Evolutionary conservation across 2,329 filamentous ascomycete genomes (phyloP).

Genomic region (Colletotrichum euphorbiae): DNA sequence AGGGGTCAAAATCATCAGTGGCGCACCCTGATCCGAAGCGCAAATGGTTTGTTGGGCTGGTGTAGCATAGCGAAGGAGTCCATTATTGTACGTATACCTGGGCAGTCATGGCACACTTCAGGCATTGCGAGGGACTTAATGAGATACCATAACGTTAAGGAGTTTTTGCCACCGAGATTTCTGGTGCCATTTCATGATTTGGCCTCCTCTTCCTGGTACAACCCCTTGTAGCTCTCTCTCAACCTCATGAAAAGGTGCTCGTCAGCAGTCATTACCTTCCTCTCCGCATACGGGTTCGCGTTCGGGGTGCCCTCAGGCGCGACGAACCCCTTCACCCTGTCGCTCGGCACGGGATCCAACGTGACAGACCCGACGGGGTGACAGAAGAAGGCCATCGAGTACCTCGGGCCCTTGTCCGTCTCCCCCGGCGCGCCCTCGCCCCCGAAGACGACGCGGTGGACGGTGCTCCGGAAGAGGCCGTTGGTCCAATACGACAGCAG

Average conservation of each 20-base stretch:
- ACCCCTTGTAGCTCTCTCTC: constrained; percentile 66
- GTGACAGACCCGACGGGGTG: constrained; percentile 67
- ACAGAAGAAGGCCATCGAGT: constrained; percentile 77
- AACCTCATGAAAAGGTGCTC: constrained; percentile 73
- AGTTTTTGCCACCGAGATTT: too few species aligned
- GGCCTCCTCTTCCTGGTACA: constrained; percentile 60
- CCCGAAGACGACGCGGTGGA: constrained; percentile 86
- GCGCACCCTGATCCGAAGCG: constrained; percentile 53
- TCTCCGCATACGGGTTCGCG: constrained; percentile 62
- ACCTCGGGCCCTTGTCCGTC: constrained; percentile 63
- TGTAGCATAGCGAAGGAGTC: constrained; percentile 44
- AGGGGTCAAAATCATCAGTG: constrained; percentile 8
- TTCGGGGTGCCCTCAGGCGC: constrained; percentile 47
- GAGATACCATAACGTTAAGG: not conserved
- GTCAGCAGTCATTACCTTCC: constrained; percentile 70
- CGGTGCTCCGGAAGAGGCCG: constrained; percentile 85
- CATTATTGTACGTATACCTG: constrained; percentile 2
- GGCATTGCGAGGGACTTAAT: not conserved
- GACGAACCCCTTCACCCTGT: constrained; percentile 60
- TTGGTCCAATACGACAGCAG: constrained; percentile 89
- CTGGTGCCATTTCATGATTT: constrained; percentile 14
- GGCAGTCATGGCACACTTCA: not conserved
- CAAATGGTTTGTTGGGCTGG: constrained; percentile 57
- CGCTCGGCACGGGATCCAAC: constrained; percentile 70
- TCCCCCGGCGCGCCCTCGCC: constrained; percentile 52